phyloP scores from a whole-genome alignment of 2,329 filamentous ascomycete genomes.

The Rachicladosporium sp. region DNA sequence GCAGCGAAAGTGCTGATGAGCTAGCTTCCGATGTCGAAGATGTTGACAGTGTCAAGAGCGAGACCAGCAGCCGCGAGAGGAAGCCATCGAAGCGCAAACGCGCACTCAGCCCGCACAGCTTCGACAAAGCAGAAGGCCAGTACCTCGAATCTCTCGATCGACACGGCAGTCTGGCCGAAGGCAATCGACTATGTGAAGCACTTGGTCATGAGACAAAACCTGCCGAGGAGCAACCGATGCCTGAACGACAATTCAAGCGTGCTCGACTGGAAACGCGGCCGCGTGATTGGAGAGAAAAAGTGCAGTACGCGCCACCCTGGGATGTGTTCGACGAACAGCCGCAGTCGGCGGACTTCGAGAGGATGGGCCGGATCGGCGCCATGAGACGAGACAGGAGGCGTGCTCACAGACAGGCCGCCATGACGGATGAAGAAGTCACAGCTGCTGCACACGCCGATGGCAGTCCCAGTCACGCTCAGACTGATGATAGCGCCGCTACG shows the following conservation, averaged over 20 bases:
- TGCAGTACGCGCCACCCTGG: conserved; percentile 39
- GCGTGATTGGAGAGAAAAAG: conserved; percentile 35
- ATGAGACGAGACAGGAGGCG: conserved; percentile 3
- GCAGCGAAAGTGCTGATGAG: conserved; percentile 5
- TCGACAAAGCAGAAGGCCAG: conserved; percentile 23
- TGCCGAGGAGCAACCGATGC: conserved; percentile 20
- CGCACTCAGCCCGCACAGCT: conserved; percentile 8
- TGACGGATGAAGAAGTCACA: no score
- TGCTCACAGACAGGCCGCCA: no score
- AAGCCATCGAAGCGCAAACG: conserved; percentile 6
- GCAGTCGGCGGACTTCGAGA: conserved; percentile 5
- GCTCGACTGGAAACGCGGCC: conserved; percentile 19
- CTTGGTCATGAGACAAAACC: conserved; percentile 24
- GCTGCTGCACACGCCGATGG: no score
- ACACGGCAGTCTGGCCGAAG: conserved; percentile 31
- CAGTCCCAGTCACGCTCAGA: no score
- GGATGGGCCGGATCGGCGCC: conserved; percentile 7
- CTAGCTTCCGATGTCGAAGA: background rate
- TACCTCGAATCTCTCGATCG: conserved; percentile 39
- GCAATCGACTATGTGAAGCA: conserved; percentile 32
- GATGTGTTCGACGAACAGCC: conserved; percentile 20
- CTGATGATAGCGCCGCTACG: no score
- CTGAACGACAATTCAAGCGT: background rate
- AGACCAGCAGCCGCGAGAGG: background rate
- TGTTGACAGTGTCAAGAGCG: no score